Base-by-base conservation (phyloP, 495 filamentous ascomycete species). In the Darksidea phi region DNA sequence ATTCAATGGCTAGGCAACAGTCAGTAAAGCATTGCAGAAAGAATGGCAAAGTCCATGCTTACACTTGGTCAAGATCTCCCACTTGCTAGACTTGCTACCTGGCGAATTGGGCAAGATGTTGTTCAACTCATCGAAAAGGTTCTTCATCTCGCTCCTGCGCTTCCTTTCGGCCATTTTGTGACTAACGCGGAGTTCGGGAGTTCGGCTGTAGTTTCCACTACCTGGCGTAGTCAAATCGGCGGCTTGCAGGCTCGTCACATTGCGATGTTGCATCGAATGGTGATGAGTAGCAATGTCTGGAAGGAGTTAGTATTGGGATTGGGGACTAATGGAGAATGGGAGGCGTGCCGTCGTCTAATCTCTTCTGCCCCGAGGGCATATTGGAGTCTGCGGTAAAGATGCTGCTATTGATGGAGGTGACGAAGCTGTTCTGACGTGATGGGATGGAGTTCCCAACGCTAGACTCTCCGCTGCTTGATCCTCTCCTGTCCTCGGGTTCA, bases 61-160 rank as follows among this genome's bases (percentile, higher is more conserved):
- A 95, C 91, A 89, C 82, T 93, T 91, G 10, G 90, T 95, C n/a
- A 99, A 73, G 34, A 96, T 95, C 69, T 99, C 94, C 95, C 95
- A 99, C 74, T 99, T 99, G 70, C 91, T 96, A 2, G 93, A 92
- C 70, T 97, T 99, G 45, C 88, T 88, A 18, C 91, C 93, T 50
- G 91, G 85, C 59, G 88, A 88, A 55, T 90, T 86, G 6, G 93
- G 93, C 62, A 97, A 84, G 41, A 90, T 81, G 52, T 86, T 80
- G 37, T 92, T 84, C 23, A 99, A 75, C 46, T 87, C 81, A 63
- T 99, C 94, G 71, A 97, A 97, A 6, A 97, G 80, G 70, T 92
- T 87, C 74, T 99, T 99, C 94, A 99, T 97, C 72, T 99, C 94
- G 48, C 90, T 96, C 34, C 94, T 84, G 15, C 94, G 87, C 75